Conservation (phyloP, 306 rosid genomes). For the Castanea mollissima region DNA sequence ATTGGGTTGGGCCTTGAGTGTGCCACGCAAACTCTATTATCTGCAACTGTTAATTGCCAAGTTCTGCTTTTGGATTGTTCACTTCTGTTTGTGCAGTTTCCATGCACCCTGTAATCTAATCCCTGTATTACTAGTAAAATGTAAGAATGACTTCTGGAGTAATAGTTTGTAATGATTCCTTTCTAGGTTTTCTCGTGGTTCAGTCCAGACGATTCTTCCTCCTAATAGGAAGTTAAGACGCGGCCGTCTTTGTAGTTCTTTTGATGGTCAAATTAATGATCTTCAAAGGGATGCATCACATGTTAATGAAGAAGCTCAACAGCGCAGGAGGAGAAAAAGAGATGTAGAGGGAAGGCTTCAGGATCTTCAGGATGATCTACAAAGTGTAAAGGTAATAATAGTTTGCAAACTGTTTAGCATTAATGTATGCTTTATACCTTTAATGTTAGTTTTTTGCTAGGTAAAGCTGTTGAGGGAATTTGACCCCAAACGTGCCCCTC, state of each 20-base stretch:
- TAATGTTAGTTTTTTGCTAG: no score
- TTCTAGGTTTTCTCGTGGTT: conserved; percentile 75
- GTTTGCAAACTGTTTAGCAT: background rate
- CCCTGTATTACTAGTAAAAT: background rate
- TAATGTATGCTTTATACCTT: background rate
- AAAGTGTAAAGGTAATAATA: conserved; percentile 55
- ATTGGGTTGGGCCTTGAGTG: background rate
- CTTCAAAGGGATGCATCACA: conserved; percentile 35
- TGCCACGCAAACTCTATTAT: background rate
- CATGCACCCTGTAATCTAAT: background rate
- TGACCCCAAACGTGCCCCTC: no score
- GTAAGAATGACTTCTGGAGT: background rate
- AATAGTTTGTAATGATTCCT: background rate
- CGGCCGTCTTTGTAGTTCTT: conserved; percentile 70
- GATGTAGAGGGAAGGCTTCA: conserved; percentile 55
- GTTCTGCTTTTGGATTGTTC: background rate
- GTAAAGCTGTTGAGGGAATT: no score
- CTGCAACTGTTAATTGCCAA: no score
- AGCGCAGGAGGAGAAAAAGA: conserved; percentile 49
- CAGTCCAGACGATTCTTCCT: conserved; percentile 74
- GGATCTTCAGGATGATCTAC: conserved; percentile 36
- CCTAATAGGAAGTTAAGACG: conserved; percentile 38
- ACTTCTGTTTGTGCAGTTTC: background rate
- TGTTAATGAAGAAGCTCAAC: conserved; percentile 39
- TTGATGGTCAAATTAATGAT: conserved; percentile 49